Conservation (phyloP, 2,329 filamentous ascomycete species). For the Botryotinia convoluta region DNA sequence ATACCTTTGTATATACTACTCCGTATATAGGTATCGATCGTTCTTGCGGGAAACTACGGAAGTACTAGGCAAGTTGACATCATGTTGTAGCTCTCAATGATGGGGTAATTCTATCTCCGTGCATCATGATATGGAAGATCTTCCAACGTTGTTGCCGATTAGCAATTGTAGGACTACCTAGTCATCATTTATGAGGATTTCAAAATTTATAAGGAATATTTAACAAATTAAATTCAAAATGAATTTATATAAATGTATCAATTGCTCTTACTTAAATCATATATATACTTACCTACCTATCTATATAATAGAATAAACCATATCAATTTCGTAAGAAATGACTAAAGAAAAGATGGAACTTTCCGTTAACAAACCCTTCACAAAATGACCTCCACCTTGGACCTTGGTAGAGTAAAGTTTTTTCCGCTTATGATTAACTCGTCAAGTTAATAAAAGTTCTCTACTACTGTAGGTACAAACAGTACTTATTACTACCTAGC, state of each 20-base stretch:
- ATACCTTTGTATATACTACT: neutral
- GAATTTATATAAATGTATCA: neutral
- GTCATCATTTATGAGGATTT: neutral
- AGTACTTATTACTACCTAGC: neutral
- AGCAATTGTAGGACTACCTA: neutral
- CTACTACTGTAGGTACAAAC: neutral
- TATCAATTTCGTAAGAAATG: neutral
- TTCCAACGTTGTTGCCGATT: neutral
- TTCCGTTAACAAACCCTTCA: neutral
- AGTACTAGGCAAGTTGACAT: neutral
- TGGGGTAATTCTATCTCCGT: constrained; percentile 6
- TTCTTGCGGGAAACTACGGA: constrained; percentile 6
- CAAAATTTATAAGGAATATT: neutral
- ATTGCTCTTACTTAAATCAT: neutral
- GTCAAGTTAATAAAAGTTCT: neutral
- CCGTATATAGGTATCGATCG: neutral
- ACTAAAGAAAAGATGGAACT: neutral
- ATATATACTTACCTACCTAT: too few species aligned
- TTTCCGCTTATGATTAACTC: neutral
- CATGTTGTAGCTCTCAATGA: neutral
- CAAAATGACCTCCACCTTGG: neutral
- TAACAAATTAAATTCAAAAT: neutral
- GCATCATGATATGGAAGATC: neutral
- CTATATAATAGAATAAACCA: too few species aligned
- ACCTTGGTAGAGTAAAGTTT: neutral